Conservation (phyloP, 352 stramenopile species). For the Globisporangium mamillatum region DNA sequence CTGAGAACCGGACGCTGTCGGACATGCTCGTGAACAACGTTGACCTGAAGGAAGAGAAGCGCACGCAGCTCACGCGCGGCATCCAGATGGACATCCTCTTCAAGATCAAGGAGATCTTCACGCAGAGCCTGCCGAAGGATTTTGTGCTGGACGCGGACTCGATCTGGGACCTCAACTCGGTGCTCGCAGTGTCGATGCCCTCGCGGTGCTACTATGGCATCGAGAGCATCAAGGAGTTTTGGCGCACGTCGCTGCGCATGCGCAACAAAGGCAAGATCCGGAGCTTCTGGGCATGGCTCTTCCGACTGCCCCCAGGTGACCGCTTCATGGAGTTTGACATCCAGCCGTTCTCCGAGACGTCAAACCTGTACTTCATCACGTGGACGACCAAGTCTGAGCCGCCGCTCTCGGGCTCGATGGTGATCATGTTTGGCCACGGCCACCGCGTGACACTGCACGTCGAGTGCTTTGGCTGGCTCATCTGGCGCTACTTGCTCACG, state of each 20-base stretch:
- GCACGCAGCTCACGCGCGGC: constrained; percentile 61
- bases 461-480: constrained; percentile 84
- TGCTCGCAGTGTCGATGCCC: constrained; percentile 81
- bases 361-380: constrained; percentile 81
- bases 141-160: constrained; percentile 83
- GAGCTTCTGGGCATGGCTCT: constrained; percentile 84
- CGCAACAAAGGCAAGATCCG: constrained; percentile 88
- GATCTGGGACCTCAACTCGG: constrained; percentile 84
- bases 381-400: constrained; percentile 83
- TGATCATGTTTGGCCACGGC: constrained; percentile 84
- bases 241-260: constrained; percentile 80
- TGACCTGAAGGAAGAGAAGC: constrained; percentile 52
- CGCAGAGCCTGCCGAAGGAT: constrained; percentile 79
- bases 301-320: constrained; percentile 69
- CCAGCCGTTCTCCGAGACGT: constrained; percentile 64
- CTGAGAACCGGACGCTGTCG: constrained; percentile 68
- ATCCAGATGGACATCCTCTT: constrained; percentile 87
- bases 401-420: constrained; percentile 67
- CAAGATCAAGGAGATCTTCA: constrained; percentile 89
- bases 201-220: constrained; percentile 85
- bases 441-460: constrained; percentile 82
- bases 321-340: constrained; percentile 77
- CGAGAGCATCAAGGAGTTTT: constrained; percentile 87
- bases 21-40: constrained; percentile 77
- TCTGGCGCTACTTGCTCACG: constrained; percentile 82